Base-by-base conservation (phyloP, 2,329 filamentous ascomycete genomes). In the Erysiphe pulchra region DNA sequence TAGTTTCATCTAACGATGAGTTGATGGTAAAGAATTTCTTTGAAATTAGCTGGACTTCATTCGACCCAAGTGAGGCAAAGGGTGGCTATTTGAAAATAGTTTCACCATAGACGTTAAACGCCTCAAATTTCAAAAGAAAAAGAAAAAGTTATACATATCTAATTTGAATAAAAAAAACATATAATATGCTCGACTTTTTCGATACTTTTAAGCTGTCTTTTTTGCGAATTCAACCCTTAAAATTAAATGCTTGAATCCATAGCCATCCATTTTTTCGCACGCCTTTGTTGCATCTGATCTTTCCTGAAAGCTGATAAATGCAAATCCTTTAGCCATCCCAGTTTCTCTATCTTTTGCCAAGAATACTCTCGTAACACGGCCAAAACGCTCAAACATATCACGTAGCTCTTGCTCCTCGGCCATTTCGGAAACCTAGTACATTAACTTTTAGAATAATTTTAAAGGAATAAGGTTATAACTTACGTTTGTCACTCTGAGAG, bases 241-340 rank as follows among this genome's bases (percentile, higher is more conserved):
- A 61, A 90, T 90, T 57, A 90, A 69, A 67, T 90, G 82, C 63
- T 81, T 80, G 68, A 84, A 87, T 65, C 82, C 82, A 55, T 71
- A 94, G 58, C 90, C 90, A 65, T 98, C 90, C 83, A 98, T 87
- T 73, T 93, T 94, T 66, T 80, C 79, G 67, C 83, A 92, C 37
- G 90, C 90, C 67, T 80, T 82, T 55, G 82, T 81, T 54, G 90
- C 90, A 63, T 98, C 90, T 54, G 70, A 64, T 55, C 90, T 71
- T 62, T 98, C 90, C 49, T 80, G 82, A 60, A 90, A 98, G 63
- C 83, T 92, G 70, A 98, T 92, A 63, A 98, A 98, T 24, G 92
- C 92, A 62, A 98, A 98, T 51, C 90, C 90, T 75, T 98, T 98
- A 56, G 90, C 90, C 61, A 87, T 69, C 50, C 85, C 83, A 37